Evolutionary conservation across 805 yeast genomes (phyloP).

Genomic region (Saccharomycopsis sp.): DNA sequence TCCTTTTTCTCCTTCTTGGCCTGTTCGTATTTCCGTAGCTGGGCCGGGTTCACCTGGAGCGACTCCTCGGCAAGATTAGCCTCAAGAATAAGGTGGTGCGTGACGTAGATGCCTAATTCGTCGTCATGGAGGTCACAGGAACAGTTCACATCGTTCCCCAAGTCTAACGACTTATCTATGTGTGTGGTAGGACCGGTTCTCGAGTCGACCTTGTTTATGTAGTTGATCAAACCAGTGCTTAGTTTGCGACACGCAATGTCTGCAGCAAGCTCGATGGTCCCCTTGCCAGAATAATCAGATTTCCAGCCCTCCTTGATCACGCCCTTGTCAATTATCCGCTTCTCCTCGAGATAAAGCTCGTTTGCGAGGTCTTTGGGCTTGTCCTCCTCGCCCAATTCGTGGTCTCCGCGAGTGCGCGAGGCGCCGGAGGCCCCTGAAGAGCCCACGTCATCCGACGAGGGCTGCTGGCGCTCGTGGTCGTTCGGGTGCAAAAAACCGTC

Average conservation of each 20-base stretch:
- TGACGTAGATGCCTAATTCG: slow-evolving; percentile 65
- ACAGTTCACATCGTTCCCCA: slow-evolving; percentile 39
- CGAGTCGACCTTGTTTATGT: slow-evolving; percentile 39
- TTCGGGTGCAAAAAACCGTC: slow-evolving; percentile 16
- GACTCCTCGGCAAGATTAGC: slow-evolving; percentile 92
- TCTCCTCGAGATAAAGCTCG: slow-evolving; percentile 58
- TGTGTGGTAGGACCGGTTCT: slow-evolving; percentile 30
- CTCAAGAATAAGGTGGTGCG: slow-evolving; percentile 75
- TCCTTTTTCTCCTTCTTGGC: not conserved
- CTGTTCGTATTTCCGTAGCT: not conserved
- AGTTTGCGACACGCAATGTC: slow-evolving; percentile 57
- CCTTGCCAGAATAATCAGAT: slow-evolving; percentile 73
- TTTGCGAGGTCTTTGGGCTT: slow-evolving; percentile 1
- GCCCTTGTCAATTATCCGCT: slow-evolving; percentile 66
- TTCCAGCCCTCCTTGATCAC: slow-evolving; percentile 93
- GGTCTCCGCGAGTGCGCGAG: not conserved
- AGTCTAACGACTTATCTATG: slow-evolving; percentile 13
- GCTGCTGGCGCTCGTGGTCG: slow-evolving; percentile 9
- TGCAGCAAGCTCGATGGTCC: slow-evolving; percentile 73
- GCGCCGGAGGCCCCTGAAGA: no score
- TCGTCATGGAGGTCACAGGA: slow-evolving; percentile 82
- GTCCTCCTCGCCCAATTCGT: slow-evolving; percentile 13
- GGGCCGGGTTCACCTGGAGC: slow-evolving; percentile 33
- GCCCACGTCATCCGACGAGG: slow-evolving; percentile 3
- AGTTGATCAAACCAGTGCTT: slow-evolving; percentile 45